These are phyloP conservation scores for Boletus fagicola DNA, from an alignment of 768 basidiomycete species.

Conservation along the genomic window DNA sequence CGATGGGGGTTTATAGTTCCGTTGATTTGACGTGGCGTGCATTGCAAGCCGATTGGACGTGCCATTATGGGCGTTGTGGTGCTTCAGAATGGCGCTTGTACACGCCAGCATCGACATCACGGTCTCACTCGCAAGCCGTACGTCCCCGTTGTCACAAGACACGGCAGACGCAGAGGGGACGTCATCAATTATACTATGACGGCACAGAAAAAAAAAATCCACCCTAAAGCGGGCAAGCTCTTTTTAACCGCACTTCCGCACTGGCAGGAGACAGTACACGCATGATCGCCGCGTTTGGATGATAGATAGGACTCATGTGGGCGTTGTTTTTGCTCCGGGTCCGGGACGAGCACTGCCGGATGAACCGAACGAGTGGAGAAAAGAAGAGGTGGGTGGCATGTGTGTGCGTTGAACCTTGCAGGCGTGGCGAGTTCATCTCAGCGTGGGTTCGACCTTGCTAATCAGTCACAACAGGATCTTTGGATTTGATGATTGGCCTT, in stretches of 20 bases:
- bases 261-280: background rate
- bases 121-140: background rate
- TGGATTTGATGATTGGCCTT: constrained; percentile 6
- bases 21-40: background rate
- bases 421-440: background rate
- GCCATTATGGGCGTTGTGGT: no score
- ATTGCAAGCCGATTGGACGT: background rate
- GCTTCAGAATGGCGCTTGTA: background rate
- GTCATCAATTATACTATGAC: background rate
- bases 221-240: background rate
- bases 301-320: background rate
- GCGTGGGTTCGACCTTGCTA: background rate
- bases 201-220: background rate
- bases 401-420: background rate
- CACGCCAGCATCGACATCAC: background rate
- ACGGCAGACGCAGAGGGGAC: background rate
- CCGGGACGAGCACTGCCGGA: background rate
- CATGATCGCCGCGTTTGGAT: constrained; percentile 7
- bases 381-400: background rate
- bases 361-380: background rate
- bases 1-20: background rate
- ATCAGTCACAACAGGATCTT: background rate
- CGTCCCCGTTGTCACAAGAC: background rate
- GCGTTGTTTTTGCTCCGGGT: background rate
- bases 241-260: background rate